Evolutionary conservation across 495 filamentous ascomycete species (phyloP).

Genomic region (Penicillium cosmopolitanum): DNA sequence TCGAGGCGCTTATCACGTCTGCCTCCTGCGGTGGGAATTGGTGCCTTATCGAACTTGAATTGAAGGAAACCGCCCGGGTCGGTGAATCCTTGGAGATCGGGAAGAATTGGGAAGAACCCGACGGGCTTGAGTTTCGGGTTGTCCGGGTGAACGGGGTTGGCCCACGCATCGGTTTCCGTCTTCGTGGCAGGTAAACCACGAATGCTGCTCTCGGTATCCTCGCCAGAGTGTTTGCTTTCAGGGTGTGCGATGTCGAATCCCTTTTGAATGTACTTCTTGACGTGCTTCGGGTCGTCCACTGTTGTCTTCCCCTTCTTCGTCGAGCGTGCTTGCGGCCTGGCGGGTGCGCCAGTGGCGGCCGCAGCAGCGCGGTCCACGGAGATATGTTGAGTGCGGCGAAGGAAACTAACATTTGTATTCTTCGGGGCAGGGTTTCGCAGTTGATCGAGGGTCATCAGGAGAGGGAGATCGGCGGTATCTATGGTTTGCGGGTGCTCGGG

Average conservation of each 20-base stretch:
- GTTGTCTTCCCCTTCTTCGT: constrained; percentile 47
- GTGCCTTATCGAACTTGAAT: constrained; percentile 86
- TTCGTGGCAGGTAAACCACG: constrained; percentile 59
- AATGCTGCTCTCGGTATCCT: constrained; percentile 52
- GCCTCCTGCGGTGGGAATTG: constrained; percentile 56
- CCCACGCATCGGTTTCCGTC: constrained; percentile 69
- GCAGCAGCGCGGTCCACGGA: constrained; percentile 63
- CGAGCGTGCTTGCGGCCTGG: constrained; percentile 43
- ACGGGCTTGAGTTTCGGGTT: constrained; percentile 78
- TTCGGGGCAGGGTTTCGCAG: constrained; percentile 80
- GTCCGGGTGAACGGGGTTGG: constrained; percentile 75
- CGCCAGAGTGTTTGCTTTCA: constrained; percentile 59
- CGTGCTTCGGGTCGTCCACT: constrained; percentile 79
- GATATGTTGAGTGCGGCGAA: constrained; percentile 95
- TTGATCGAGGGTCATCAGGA: constrained; percentile 77
- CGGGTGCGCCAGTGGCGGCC: constrained; percentile 37
- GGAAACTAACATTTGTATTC: constrained; percentile 79
- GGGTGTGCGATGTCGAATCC: constrained; percentile 85
- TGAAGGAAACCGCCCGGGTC: constrained; percentile 84
- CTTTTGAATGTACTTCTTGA: constrained; percentile 79
- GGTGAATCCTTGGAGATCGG: constrained; percentile 87
- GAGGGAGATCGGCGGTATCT: constrained; percentile 79
- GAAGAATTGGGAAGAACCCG: constrained; percentile 79
- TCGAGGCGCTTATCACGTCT: constrained; percentile 83
- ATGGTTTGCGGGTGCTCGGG: constrained; percentile 67